Percentiles rank a stretch among this genome's conserved stretches.
phyloP scores from a whole-genome alignment of 2,329 filamentous ascomycete genomes.

The Biscogniauxia marginata region DNA sequence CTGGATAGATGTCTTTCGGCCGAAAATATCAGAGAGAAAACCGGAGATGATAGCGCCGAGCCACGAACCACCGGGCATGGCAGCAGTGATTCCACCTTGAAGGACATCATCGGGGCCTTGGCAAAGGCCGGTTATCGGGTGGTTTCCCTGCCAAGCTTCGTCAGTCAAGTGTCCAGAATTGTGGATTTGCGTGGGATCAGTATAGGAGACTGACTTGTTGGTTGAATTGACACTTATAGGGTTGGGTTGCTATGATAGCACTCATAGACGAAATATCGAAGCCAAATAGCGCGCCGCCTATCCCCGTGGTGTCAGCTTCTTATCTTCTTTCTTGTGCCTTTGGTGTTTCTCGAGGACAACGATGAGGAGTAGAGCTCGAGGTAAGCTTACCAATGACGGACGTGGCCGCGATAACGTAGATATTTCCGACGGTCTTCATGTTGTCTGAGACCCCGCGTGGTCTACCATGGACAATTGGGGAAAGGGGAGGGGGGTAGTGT shows the following conservation, averaged over 20 bases:
- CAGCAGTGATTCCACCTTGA: constrained; percentile 65
- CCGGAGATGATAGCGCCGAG: constrained; percentile 61
- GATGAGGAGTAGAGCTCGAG: background rate
- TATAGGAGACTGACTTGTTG: constrained; percentile 25
- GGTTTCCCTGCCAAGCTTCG: constrained; percentile 21
- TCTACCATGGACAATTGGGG: constrained; percentile 4
- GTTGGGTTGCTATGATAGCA: constrained; percentile 41
- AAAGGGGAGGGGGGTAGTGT: background rate
- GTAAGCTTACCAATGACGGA: constrained; percentile 39
- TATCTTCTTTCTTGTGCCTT: background rate
- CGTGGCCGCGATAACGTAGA: constrained; percentile 43
- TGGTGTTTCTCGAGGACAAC: background rate
- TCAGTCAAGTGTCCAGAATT: constrained; percentile 4
- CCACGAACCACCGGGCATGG: constrained; percentile 71
- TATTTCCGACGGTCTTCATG: constrained; percentile 37
- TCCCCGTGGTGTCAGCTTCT: constrained; percentile 3
- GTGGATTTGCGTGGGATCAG: background rate
- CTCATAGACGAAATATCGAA: constrained; percentile 48
- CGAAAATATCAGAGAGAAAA: constrained; percentile 54
- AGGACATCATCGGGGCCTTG: constrained; percentile 49
- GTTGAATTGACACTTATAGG: constrained; percentile 45
- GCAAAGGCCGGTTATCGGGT: constrained; percentile 35
- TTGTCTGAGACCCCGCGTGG: constrained; percentile 25
- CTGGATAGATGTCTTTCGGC: constrained; percentile 49
- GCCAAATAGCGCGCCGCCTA: constrained; percentile 42